Conservation (phyloP, 768 basidiomycete species). For the Lactarius tabidus region DNA sequence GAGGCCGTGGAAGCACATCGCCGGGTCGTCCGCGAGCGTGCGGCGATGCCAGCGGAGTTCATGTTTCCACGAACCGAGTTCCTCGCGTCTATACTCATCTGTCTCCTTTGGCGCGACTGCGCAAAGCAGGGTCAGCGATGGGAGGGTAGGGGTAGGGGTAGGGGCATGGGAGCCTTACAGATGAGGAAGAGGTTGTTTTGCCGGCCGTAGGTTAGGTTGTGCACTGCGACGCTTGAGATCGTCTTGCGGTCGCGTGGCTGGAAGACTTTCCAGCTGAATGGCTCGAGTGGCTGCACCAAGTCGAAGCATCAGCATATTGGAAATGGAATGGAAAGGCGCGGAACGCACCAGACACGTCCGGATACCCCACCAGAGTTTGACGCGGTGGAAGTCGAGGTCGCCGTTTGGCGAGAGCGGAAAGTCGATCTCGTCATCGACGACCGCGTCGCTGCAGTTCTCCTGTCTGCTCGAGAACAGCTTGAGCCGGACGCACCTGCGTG, state of each 20-base stretch:
- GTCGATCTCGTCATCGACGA: slow-evolving; percentile 22
- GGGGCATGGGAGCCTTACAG: background rate
- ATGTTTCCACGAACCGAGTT: slow-evolving; percentile 18
- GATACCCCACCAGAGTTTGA: slow-evolving; percentile 24
- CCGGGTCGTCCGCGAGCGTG: slow-evolving; percentile 10
- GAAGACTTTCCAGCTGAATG: slow-evolving; percentile 21
- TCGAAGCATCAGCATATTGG: no score
- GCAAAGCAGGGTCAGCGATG: background rate
- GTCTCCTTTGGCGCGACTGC: background rate
- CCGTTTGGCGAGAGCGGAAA: slow-evolving; percentile 22
- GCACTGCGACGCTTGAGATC: slow-evolving; percentile 16
- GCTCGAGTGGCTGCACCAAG: slow-evolving; percentile 11
- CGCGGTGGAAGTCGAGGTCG: slow-evolving; percentile 19
- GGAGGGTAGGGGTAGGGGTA: background rate
- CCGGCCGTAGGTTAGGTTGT: slow-evolving; percentile 15
- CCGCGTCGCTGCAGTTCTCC: background rate
- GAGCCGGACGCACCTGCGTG: slow-evolving; percentile 22
- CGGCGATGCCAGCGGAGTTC: slow-evolving; percentile 20
- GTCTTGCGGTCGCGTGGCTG: background rate
- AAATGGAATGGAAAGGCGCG: no score
- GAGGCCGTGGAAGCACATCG: slow-evolving; percentile 20
- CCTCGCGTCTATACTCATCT: slow-evolving; percentile 15
- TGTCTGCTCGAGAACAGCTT: slow-evolving; percentile 16
- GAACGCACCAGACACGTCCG: slow-evolving; percentile 11
- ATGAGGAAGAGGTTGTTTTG: slow-evolving; percentile 11